Conservation (phyloP, 306 rosid species). For the Casuarina cunninghamiana region DNA sequence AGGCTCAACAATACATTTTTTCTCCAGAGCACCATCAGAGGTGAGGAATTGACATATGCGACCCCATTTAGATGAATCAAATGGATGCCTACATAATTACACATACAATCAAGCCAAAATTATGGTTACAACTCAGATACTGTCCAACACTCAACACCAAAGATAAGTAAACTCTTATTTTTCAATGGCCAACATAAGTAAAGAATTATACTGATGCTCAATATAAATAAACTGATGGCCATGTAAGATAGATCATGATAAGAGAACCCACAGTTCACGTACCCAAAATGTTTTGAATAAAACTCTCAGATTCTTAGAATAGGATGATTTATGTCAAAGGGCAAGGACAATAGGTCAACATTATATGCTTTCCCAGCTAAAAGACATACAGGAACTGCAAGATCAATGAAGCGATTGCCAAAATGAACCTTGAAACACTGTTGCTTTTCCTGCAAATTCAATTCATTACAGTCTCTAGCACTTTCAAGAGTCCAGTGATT, state of each 20-base stretch:
- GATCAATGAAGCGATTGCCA: neutral
- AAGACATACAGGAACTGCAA: neutral
- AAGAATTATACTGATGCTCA: neutral
- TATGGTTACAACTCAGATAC: constrained; percentile 10
- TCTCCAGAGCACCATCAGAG: constrained; percentile 51
- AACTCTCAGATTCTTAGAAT: neutral
- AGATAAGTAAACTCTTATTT: neutral
- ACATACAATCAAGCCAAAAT: constrained; percentile 10
- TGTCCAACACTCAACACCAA: neutral
- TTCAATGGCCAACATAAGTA: neutral
- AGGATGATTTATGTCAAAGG: neutral
- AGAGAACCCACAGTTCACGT: neutral
- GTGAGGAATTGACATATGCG: constrained; percentile 63
- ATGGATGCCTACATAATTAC: constrained; percentile 70
- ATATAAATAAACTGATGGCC: neutral
- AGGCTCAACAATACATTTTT: constrained; percentile 63
- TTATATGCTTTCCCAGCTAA: neutral
- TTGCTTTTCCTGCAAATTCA: neutral
- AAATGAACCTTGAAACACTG: neutral
- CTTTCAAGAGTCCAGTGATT: neutral
- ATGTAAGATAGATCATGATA: neutral
- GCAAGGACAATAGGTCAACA: neutral
- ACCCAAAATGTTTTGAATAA: neutral
- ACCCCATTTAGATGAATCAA: constrained; percentile 93
- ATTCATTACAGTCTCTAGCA: neutral